Base-by-base conservation (phyloP, 1,284 basidiomycete genomes). In the Apiotrichum sp. region DNA sequence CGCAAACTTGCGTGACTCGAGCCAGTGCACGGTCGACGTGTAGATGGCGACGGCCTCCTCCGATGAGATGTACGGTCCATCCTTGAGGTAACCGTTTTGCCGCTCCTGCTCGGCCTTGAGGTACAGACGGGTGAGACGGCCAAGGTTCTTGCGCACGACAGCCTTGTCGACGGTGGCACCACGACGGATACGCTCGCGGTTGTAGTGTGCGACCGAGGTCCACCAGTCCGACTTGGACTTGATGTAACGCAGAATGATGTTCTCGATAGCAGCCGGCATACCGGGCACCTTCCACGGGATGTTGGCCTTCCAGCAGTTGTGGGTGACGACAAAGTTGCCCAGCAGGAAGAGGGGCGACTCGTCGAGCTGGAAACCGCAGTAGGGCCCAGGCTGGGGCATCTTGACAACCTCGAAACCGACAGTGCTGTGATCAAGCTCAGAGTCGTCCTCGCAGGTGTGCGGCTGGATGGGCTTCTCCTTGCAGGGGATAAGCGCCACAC, bases 181-280 rank as follows among this genome's bases (percentile, higher is more conserved):
- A 58, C 93, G 89, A 43, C 70, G 66, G 58, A 82, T 82, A 59
- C 81, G 77, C 64, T 82, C 80, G 63, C 72, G 62, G 72, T 82
- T 81, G 74, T 79, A 81, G 65, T 81, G 80, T 4, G 85, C 88
- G 60, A 82, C 90, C 77, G 90, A 96, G 64, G 88, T 89, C 93
- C 93, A 98, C 93, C 93, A 97, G 74, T 98, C 96, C 9, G 92
- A 89, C 81, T 99, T 99, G 77, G 86, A 89, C 83, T 99, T 99
- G 83, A 98, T 95, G 78, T 98, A 99, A 52, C 96, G 88, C 46
- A 99, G 78, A 65, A 99, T 98, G 75, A 99, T 96, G 76, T 98
- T 98, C 78, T 98, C 96, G 64, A 99, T 96, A 6, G 96, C 90
- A 0, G 93, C 95, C 0, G 96, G 72, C 73, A 74, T 75, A 32